Conservation (phyloP, 2,329 filamentous ascomycete genomes). For the Whalleya microplaca region DNA sequence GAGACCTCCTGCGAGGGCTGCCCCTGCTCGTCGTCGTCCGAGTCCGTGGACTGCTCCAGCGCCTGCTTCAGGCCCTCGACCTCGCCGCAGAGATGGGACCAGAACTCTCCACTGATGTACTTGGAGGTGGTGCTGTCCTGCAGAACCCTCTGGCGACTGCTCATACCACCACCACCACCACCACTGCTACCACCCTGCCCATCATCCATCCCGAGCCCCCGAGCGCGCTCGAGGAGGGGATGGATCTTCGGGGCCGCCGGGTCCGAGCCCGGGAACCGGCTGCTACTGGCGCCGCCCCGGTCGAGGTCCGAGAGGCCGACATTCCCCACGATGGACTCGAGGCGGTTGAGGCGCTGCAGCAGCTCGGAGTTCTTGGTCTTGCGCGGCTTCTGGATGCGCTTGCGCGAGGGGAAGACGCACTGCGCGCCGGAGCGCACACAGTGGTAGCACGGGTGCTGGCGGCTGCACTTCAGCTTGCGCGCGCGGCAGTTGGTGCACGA, state of each 20-base stretch:
- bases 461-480: constrained; percentile 65
- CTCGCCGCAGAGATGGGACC: constrained; percentile 47
- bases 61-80: constrained; percentile 50
- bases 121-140: constrained; percentile 33
- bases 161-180: neutral
- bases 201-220: neutral
- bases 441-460: constrained; percentile 57
- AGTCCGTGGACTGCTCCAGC: constrained; percentile 47
- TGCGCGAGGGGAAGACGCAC: constrained; percentile 52
- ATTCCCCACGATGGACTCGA: constrained; percentile 50
- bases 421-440: constrained; percentile 52
- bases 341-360: constrained; percentile 47
- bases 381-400: constrained; percentile 46
- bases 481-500: constrained; percentile 66
- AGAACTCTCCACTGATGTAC: constrained; percentile 49
- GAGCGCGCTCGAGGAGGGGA: neutral
- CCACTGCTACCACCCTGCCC: no score
- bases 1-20: constrained; percentile 31
- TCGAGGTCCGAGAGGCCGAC: constrained; percentile 40
- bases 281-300: constrained; percentile 8
- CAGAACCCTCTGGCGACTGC: constrained; percentile 5
- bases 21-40: constrained; percentile 40
- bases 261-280: neutral
- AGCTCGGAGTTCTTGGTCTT: constrained; percentile 48
- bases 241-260: neutral